Conservation (phyloP, 805 yeast species). For the Wickerhamiella bombiphila region DNA sequence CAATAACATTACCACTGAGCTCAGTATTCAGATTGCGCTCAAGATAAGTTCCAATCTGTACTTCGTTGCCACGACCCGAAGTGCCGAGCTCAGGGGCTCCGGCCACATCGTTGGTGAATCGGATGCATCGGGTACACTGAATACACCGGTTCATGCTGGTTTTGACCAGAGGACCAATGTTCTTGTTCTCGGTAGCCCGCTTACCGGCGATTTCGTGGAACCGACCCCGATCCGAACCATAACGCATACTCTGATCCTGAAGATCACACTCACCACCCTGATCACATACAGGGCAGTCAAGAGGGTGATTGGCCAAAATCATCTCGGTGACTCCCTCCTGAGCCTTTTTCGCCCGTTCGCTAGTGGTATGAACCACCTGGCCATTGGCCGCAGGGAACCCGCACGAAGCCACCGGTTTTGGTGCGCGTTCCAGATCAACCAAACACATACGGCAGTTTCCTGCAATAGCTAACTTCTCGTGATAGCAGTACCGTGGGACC, state of each 20-base stretch:
- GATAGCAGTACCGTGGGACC: conserved; percentile 83
- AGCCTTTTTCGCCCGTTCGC: conserved; percentile 65
- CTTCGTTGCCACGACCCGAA: conserved; percentile 79
- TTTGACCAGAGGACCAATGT: conserved; percentile 77
- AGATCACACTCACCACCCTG: conserved; percentile 92
- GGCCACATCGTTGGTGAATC: conserved; percentile 80
- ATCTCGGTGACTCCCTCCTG: conserved; percentile 87
- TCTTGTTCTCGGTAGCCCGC: conserved; percentile 82
- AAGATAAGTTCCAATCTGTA: conserved; percentile 82
- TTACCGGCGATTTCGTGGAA: conserved; percentile 69
- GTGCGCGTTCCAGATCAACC: conserved; percentile 79
- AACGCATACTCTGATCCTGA: conserved; percentile 73
- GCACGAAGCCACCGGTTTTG: conserved; percentile 80
- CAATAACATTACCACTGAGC: conserved; percentile 74
- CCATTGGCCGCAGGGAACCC: conserved; percentile 86
- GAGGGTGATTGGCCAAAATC: conserved; percentile 75
- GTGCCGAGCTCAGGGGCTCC: conserved; percentile 88
- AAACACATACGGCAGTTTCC: conserved; percentile 91
- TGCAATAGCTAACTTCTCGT: conserved; percentile 78
- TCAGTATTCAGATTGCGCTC: conserved; percentile 75
- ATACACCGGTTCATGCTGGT: conserved; percentile 88
- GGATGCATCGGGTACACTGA: conserved; percentile 82
- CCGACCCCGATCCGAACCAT: conserved; percentile 78
- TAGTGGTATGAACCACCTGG: conserved; percentile 70
- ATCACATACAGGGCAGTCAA: conserved; percentile 86